Percentiles rank a stretch among this genome's conserved stretches.
Conservation (phyloP, 2,329 filamentous ascomycete species). For the Fusarium sp. region DNA sequence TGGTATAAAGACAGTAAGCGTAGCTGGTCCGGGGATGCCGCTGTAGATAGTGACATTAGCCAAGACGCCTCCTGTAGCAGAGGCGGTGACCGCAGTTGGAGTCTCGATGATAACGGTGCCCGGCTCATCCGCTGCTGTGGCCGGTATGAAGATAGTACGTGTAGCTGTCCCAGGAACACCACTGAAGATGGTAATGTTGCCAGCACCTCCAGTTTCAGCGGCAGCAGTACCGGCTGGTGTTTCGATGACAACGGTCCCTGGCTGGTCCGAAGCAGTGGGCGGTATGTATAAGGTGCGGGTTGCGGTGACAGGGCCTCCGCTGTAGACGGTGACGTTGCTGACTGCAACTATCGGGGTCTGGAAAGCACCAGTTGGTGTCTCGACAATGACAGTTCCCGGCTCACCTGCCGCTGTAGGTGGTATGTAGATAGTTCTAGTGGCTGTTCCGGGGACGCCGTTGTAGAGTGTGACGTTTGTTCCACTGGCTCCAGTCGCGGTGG, state of each 20-base stretch:
- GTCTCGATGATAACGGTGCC: constrained; percentile 9
- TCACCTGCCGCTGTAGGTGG: not conserved
- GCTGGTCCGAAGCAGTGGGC: not conserved
- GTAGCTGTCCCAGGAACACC: constrained; percentile 3
- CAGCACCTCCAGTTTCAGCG: not conserved
- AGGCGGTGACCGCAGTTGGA: not conserved
- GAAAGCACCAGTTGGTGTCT: constrained; percentile 3
- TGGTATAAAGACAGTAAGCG: not conserved
- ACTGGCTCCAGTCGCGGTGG: not conserved
- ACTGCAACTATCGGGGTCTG: constrained; percentile 2
- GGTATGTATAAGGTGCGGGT: constrained; percentile 1
- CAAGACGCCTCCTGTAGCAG: not conserved
- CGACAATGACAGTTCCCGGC: constrained; percentile 2
- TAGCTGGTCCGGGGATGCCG: not conserved
- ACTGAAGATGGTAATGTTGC: constrained; percentile 11
- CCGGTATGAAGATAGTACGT: not conserved
- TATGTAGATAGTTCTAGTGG: not conserved
- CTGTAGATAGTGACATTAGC: not conserved
- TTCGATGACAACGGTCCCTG: constrained; percentile 13
- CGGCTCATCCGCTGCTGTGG: not conserved
- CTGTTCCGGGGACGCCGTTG: not conserved
- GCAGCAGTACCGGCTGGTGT: not conserved
- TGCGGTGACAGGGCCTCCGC: not conserved
- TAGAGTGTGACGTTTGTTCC: not conserved
- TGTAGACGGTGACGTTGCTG: constrained; percentile 13